These are phyloP conservation scores for Phoma herbarum DNA, from an alignment of 2,329 filamentous ascomycete genomes.

Conservation along the genomic window DNA sequence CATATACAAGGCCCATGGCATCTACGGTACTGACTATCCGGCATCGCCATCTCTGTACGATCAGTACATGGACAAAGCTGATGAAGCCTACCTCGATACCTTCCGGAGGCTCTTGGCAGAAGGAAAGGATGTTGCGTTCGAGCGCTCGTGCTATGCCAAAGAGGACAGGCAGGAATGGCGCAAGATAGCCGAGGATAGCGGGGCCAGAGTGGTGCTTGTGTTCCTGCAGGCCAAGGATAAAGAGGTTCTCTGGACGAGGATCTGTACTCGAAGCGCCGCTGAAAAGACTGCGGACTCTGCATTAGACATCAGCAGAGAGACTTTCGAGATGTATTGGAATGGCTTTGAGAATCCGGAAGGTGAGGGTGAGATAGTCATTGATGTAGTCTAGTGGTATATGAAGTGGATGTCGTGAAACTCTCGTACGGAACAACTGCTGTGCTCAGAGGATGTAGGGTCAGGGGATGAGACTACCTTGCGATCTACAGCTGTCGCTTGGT, in stretches of 20 bases:
- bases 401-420: not conserved
- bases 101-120: constrained; percentile 11
- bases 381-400: not conserved
- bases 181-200: constrained; percentile 11
- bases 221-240: constrained; percentile 21
- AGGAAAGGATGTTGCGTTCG: constrained; percentile 17
- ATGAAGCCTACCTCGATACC: constrained; percentile 6
- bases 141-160: constrained; percentile 25
- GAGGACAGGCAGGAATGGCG: constrained; percentile 20
- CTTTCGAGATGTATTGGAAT: constrained; percentile 22
- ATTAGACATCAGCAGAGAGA: constrained; percentile 19
- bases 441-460: not conserved
- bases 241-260: constrained; percentile 19
- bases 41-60: constrained; percentile 11
- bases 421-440: not conserved
- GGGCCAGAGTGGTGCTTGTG: constrained; percentile 19
- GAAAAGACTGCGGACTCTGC: constrained; percentile 22
- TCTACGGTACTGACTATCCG: constrained; percentile 25
- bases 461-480: not conserved
- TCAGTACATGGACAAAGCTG: constrained; percentile 17
- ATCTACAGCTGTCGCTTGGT: not conserved
- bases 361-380: constrained; percentile 19
- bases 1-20: constrained; percentile 15
- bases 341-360: constrained; percentile 22
- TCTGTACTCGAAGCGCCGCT: constrained; percentile 10